Evolutionary conservation across 768 basidiomycete species (phyloP), one percentile per base, ranked within the genome.

Genomic region (Cubamyces sp.): DNA sequence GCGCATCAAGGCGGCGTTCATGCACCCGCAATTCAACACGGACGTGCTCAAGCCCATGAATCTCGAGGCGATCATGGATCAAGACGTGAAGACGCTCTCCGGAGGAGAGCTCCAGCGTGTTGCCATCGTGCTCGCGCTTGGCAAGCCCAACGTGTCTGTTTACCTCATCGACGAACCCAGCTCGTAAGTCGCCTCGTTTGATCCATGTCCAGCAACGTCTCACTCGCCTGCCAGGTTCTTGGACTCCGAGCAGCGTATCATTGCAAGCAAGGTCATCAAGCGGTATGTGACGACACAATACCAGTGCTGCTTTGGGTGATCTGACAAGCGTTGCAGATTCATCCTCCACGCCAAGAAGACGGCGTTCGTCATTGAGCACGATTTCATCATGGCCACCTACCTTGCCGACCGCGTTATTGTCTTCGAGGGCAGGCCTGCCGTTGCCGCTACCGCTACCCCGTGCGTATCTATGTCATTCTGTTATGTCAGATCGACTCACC

Each of bases 311-410:
- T 30, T 23, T 16, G 45, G 23, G 28, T 21, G 19, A 21, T 30
- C 26, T 21, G 34, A 28, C 34, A 45, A 53, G 55, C 62, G 37
- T 72, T 43, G 8, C 59, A 91, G 90, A 50, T 98, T 96, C 77
- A 93, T 99, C 71, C 87, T 98, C 30, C 92, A 97, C 71, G 86
- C 94, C 15, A 97, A 97, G 82, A 95, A 96, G 79, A 98, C 96
- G 1, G 97, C 97, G 0, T 98, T 99, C 74, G 85, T 99, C 69
- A 98, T 99, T 71, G 97, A 99, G 83, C 97, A 99, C 87, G 96
- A 98, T 81, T 98, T 99, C 76, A 97, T 98, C 80, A 98, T 98
- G 96, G 96, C 96, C 3, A 98, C 96, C 2, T 98, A 99, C 76
- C 91, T 99, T 58, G 96, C 97, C 43, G 97, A 99, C 74, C 91